These are phyloP conservation scores for Lentinula sp. DNA, from an alignment of 768 basidiomycete species.

Conservation along the genomic window DNA sequence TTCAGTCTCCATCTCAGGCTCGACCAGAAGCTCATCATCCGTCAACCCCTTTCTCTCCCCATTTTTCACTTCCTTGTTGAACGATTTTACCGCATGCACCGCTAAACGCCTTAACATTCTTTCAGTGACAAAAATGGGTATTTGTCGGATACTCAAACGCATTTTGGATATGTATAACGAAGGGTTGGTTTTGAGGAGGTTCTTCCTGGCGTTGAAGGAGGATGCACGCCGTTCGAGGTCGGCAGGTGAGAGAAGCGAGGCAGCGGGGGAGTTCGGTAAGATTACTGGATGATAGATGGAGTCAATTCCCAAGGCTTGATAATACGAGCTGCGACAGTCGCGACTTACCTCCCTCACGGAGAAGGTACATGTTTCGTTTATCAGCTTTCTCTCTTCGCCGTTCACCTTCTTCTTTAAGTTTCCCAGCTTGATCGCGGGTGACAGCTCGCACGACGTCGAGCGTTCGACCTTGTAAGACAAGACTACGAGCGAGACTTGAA, in stretches of 20 bases:
- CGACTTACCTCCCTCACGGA: constrained; percentile 87
- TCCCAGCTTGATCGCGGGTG: constrained; percentile 80
- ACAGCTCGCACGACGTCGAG: constrained; percentile 90
- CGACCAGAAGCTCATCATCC: constrained; percentile 54
- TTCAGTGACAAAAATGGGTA: constrained; percentile 88
- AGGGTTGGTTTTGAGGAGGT: constrained; percentile 85
- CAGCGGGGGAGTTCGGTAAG: constrained; percentile 79
- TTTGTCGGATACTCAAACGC: constrained; percentile 88
- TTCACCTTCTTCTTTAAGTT: constrained; percentile 85
- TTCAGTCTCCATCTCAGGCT: constrained; percentile 45
- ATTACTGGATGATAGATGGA: constrained; percentile 53
- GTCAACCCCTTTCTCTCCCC: constrained; percentile 55
- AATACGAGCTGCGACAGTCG: no score
- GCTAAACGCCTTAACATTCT: constrained; percentile 85
- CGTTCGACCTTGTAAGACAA: constrained; percentile 90
- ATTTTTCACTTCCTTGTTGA: constrained; percentile 70
- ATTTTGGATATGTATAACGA: constrained; percentile 92
- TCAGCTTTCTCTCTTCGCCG: constrained; percentile 83
- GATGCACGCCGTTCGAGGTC: constrained; percentile 83
- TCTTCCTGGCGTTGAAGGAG: constrained; percentile 81
- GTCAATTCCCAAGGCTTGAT: background rate
- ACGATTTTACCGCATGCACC: constrained; percentile 70
- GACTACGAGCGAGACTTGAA: constrained; percentile 67
- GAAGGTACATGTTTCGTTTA: constrained; percentile 91
- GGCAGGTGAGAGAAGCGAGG: constrained; percentile 56